Evolutionary conservation across 1,284 basidiomycete species (phyloP), one percentile per base, ranked within the genome.

Genomic region (Earliella scabrosa): DNA sequence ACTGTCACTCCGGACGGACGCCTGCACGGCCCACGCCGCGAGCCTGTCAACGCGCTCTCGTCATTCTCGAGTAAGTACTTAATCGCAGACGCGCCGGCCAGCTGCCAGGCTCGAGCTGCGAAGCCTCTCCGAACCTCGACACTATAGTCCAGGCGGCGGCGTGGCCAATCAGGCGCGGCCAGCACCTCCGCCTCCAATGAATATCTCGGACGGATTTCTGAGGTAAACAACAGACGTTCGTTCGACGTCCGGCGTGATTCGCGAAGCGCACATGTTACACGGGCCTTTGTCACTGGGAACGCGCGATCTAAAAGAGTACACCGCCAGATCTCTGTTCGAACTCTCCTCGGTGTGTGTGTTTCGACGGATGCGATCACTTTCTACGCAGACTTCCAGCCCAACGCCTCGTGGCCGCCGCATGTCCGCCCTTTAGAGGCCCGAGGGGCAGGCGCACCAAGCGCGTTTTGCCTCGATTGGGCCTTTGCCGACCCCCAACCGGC

Each of bases 361-460:
- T n/a, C n/a, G n/a, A n/a, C n/a, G n/a, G n/a, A n/a, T n/a, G n/a
- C n/a, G n/a, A n/a, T n/a, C n/a, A n/a, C n/a, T n/a, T n/a, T n/a
- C n/a, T n/a, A n/a, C n/a, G n/a, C n/a, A 45, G 58, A 63, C 61
- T 36, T 43, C 52, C 52, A 54, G 34, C 45, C 50, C 50, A n/a
- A n/a, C 23, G 63, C 61, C 64, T 56, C 66, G 61, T 66, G 66
- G 44, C 26, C 29, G 35, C 51, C 39, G 61, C 66, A 54, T 67
- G 66, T 59, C 46, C 43, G 41, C 61, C 63, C 46, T 56, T 65
- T 63, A 58, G n/a, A n/a, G n/a, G n/a, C n/a, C n/a, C n/a, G n/a
- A n/a, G 45, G 61, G 59, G 62, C 61, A 56, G 56, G 65, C 65
- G 65, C 63, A 54, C 52, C 51, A 63, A 61, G 58, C 61, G 65